Conservation (phyloP, 2,329 filamentous ascomycete genomes). For the Phialemonium atrogriseum region DNA sequence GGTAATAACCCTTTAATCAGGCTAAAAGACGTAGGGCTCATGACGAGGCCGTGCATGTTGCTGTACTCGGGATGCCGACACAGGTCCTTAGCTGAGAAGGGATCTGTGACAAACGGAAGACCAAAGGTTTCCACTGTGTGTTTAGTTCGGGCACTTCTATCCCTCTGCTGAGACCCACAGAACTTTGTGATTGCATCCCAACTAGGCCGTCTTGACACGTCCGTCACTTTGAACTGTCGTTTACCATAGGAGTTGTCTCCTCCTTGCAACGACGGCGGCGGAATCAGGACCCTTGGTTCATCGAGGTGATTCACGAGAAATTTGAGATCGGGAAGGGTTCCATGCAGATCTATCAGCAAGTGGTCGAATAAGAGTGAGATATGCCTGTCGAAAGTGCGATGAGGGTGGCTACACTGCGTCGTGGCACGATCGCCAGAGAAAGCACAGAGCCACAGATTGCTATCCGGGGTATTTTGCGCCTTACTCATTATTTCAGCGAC, state of each 20-base stretch:
- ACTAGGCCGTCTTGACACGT: conserved; percentile 18
- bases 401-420: conserved; percentile 24
- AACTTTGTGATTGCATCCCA: conserved; percentile 23
- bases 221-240: conserved; percentile 11
- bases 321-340: conserved; percentile 25
- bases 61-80: conserved; percentile 36
- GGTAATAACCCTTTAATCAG: conserved; percentile 33
- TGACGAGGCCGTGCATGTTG: conserved; percentile 34
- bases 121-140: conserved; percentile 13
- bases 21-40: conserved; percentile 32
- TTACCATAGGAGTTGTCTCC: no score
- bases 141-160: background rate
- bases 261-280: conserved; percentile 4
- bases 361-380: conserved; percentile 22
- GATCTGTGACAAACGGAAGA: conserved; percentile 28
- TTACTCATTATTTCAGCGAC: conserved; percentile 19
- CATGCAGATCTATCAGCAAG: conserved; percentile 16
- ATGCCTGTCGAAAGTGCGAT: conserved; percentile 24
- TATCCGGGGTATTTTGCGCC: conserved; percentile 13
- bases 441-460: conserved; percentile 29
- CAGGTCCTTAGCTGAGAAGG: conserved; percentile 22
- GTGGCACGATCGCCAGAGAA: conserved; percentile 16
- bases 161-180: conserved; percentile 13
- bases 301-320: conserved; percentile 40
- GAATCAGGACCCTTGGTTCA: conserved; percentile 33